Evolutionary conservation across 1,284 basidiomycete species (phyloP).

Genomic region (Mycena citricolor): DNA sequence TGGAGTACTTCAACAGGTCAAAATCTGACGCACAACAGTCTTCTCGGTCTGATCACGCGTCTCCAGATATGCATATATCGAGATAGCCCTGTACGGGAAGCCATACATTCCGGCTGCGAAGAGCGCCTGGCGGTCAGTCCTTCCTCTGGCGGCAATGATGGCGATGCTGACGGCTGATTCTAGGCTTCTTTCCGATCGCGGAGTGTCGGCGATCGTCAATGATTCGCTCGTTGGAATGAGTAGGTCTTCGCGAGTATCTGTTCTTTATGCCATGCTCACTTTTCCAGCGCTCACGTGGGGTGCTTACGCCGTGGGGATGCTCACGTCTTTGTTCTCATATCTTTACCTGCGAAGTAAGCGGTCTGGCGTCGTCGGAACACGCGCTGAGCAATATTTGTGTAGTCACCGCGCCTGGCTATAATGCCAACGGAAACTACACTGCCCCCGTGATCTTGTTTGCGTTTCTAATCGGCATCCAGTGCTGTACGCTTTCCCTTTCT

Average conservation of each 20-base stretch:
- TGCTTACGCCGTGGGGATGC: conserved; percentile 74
- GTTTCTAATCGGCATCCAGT: conserved; percentile 76
- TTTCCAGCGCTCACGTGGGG: conserved; percentile 66
- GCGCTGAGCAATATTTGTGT: conserved; percentile 8
- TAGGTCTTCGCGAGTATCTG: too few species aligned
- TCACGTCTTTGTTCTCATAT: conserved; percentile 79
- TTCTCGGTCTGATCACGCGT: conserved; percentile 13
- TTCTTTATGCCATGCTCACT: conserved; percentile 2
- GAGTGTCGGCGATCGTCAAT: conserved; percentile 59
- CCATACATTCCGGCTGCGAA: conserved; percentile 84
- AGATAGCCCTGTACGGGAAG: conserved; percentile 87
- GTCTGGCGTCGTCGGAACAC: too few species aligned
- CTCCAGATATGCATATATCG: conserved; percentile 76
- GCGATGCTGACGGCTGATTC: too few species aligned
- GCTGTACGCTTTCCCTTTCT: conserved; percentile 48
- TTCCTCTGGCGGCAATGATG: too few species aligned
- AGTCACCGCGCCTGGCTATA: conserved; percentile 76
- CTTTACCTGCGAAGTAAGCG: conserved; percentile 74
- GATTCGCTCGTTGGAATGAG: conserved; percentile 84
- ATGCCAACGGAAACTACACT: conserved; percentile 71
- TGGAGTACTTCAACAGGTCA: conserved; percentile 86
- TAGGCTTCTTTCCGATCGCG: conserved; percentile 17
- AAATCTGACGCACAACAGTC: too few species aligned
- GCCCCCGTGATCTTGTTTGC: conserved; percentile 77
- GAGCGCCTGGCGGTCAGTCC: conserved; percentile 84